Base-by-base conservation (phyloP, 2,329 filamentous ascomycete species). In the Claviceps spartinae region DNA sequence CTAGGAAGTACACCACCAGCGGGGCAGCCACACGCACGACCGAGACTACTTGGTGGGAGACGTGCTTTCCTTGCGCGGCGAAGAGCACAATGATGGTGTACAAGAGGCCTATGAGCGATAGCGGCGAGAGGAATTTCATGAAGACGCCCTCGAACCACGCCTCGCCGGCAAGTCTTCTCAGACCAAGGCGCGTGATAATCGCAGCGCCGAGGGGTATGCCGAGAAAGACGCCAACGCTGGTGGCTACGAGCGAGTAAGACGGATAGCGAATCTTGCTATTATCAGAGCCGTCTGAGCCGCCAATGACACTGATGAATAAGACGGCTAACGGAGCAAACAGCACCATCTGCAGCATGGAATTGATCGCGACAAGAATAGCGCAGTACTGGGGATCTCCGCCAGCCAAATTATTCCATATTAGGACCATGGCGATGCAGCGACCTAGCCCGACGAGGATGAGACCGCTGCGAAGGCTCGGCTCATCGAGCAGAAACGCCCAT, bases 11-110 rank as follows among this genome's bases (percentile, higher is more conserved):
- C 0, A 94, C 81, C 1, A 94, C 62, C 42, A 95, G 69, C 0
- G 89, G 89, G 0, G 88, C 87, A 0, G 85, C 82, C 0, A 95
- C 88, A 1, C 89, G 76, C 4, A 93, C 70, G 0, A 95, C 88
- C 0, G 85, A 85, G 0, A 89, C 85, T 54, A 95, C 86, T 66
- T 95, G 88, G 58, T 87, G 79, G 1, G 91, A 83, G 1, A 93
- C 86, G 48, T 82, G 81, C 22, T 70, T 69, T 2, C 88, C 88
- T 62, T 95, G 88, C 1, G 83, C 86, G 0, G 86, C 88, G 63
- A 95, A 95, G 2, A 95, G 75, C 1, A 95, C 82, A 6, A 93
- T 67, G 58, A 95, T 93, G 1, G 88, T 95, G 70, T 90, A 95
- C 1, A 95, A 70, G 5, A 96, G 75, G 0, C 88, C 89, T 57